phyloP scores from a whole-genome alignment of 1,139 yeast species.

The Pichia sp. region DNA sequence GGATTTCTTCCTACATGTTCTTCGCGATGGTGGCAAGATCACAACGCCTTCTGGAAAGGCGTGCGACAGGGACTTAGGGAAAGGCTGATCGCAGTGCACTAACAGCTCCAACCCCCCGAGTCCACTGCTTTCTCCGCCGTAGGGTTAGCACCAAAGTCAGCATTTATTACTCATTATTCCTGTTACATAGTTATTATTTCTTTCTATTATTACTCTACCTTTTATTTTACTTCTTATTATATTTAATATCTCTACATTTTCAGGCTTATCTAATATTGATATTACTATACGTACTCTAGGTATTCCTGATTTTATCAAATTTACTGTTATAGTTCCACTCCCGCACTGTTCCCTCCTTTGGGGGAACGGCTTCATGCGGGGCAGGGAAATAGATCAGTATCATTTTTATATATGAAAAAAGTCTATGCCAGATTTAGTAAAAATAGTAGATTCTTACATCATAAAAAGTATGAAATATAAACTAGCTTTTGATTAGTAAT shows the following conservation, averaged over 20 bases:
- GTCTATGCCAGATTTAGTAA: slow-evolving; percentile 3
- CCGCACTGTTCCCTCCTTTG: too few species aligned
- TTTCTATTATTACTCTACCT: not conserved
- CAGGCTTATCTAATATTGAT: not conserved
- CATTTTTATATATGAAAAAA: slow-evolving; percentile 4
- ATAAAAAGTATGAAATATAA: slow-evolving; percentile 5
- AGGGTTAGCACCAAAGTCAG: too few species aligned
- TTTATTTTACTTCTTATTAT: not conserved
- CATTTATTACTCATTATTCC: not conserved
- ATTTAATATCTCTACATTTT: not conserved
- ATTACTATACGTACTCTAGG: not conserved
- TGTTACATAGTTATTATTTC: not conserved
- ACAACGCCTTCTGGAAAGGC: too few species aligned
- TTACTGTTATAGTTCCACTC: too few species aligned
- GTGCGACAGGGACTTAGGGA: too few species aligned
- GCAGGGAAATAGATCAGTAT: slow-evolving; percentile 3
- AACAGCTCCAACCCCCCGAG: too few species aligned
- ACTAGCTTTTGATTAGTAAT: not conserved
- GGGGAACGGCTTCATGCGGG: too few species aligned
- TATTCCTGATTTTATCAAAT: too few species aligned
- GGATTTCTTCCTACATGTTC: too few species aligned
- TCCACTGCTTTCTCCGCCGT: too few species aligned
- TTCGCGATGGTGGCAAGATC: too few species aligned
- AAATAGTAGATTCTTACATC: slow-evolving; percentile 3
- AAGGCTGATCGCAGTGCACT: too few species aligned